Conservation (phyloP, 106 monocot genomes). For the Dendrobium catenatum region DNA sequence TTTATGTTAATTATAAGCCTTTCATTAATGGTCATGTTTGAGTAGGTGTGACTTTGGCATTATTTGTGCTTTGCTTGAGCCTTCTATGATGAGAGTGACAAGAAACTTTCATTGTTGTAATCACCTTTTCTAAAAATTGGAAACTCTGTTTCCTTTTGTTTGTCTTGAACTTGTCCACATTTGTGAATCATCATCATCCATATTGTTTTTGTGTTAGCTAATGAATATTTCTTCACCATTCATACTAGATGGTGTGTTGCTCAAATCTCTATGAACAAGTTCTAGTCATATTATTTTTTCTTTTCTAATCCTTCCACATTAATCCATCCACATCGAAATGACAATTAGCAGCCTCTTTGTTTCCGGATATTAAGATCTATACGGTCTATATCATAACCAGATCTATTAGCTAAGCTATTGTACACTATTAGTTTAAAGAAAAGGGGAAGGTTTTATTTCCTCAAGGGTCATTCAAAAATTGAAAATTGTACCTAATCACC, state of each 20-base stretch:
- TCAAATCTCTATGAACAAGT: no score
- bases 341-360: not conserved
- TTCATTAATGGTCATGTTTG: not conserved
- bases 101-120: not conserved
- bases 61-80: not conserved
- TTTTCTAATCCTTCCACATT: not conserved
- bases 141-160: not conserved
- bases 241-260: no score
- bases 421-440: not conserved
- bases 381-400: not conserved
- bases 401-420: not conserved
- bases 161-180: not conserved
- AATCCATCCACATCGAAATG: not conserved
- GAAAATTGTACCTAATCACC: not conserved
- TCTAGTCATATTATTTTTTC: no score
- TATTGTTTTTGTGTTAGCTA: no score
- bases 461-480: no score
- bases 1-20: not conserved
- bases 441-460: no score
- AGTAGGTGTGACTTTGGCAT: not conserved
- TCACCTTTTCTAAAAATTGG: not conserved
- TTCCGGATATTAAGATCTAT: not conserved
- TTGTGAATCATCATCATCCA: not conserved
- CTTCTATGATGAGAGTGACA: not conserved
- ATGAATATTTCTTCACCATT: no score